Conservation (phyloP, 768 basidiomycete genomes). For the Hirschioporus abietinus region DNA sequence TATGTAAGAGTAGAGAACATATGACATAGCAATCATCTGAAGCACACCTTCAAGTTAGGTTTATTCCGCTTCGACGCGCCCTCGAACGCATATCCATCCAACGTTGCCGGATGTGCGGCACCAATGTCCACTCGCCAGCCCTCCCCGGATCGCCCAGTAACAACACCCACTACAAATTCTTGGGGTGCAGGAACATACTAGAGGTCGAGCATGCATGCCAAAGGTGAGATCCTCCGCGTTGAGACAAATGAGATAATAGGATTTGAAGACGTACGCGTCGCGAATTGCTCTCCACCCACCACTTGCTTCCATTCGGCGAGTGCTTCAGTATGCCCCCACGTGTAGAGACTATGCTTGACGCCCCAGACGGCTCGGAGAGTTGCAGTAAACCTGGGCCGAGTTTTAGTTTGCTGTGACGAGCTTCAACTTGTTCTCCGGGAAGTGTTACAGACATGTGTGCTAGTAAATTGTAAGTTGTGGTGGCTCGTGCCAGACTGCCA, state of each 20-base stretch:
- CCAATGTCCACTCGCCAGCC: conserved; percentile 94
- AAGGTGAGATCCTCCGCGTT: conserved; percentile 8
- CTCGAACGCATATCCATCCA: conserved; percentile 93
- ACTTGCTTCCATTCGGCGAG: conserved; percentile 66
- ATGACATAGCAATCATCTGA: too few relatives aligned
- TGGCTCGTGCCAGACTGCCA: neutral
- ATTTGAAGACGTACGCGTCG: conserved; percentile 63
- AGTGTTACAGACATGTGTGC: conserved; percentile 57
- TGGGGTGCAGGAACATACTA: conserved; percentile 90
- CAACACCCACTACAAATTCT: conserved; percentile 83
- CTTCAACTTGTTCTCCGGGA: conserved; percentile 75
- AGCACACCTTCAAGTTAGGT: conserved; percentile 81
- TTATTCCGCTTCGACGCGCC: conserved; percentile 92
- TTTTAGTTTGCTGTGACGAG: conserved; percentile 74
- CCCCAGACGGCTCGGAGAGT: conserved; percentile 27
- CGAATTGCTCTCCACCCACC: conserved; percentile 88
- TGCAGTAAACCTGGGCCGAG: conserved; percentile 81
- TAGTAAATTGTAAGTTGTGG: conserved; percentile 11
- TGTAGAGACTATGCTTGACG: conserved; percentile 45
- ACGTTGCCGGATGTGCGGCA: conserved; percentile 72
- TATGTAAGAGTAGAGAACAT: neutral
- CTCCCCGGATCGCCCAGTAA: conserved; percentile 79
- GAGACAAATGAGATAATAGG: conserved; percentile 5
- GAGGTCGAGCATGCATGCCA: conserved; percentile 1
- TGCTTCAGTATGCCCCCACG: conserved; percentile 67